Conservation (phyloP, 2,329 filamentous ascomycete species). For the Septoria petroselini region DNA sequence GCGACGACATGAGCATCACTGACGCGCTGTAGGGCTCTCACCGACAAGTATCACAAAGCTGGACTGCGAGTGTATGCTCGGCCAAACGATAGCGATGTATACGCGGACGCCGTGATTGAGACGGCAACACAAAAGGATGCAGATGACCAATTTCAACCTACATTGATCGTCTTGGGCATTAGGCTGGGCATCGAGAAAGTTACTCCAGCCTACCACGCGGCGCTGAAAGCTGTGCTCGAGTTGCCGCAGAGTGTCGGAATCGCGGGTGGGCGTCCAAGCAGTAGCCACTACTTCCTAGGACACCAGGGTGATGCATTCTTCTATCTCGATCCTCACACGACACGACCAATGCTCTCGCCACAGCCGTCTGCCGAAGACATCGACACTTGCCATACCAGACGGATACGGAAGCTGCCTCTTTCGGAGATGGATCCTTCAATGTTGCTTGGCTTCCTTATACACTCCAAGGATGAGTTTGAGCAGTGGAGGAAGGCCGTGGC, state of each 20-base stretch:
- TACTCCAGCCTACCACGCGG: slow-evolving; percentile 91
- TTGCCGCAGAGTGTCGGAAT: slow-evolving; percentile 94
- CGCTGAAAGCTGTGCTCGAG: slow-evolving; percentile 78
- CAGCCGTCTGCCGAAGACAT: slow-evolving; percentile 65
- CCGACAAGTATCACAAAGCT: slow-evolving; percentile 60
- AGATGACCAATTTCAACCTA: slow-evolving; percentile 69
- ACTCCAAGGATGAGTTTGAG: slow-evolving; percentile 75
- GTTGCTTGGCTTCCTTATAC: slow-evolving; percentile 89
- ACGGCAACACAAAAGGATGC: slow-evolving; percentile 62
- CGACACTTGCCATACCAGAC: slow-evolving; percentile 79
- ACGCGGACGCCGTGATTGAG: slow-evolving; percentile 81
- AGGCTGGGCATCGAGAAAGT: slow-evolving; percentile 90
- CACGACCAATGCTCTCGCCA: slow-evolving; percentile 67
- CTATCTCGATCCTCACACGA: slow-evolving; percentile 91
- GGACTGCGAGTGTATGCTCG: slow-evolving; percentile 81
- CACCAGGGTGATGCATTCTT: slow-evolving; percentile 77
- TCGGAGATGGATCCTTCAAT: slow-evolving; percentile 97
- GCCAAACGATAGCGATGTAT: slow-evolving; percentile 85
- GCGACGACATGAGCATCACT: slow-evolving; percentile 1
- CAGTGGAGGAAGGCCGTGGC: slow-evolving; percentile 64
- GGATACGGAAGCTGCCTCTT: slow-evolving; percentile 76
- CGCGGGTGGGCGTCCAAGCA: slow-evolving; percentile 88
- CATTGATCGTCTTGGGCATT: slow-evolving; percentile 82
- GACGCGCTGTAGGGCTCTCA: slow-evolving; percentile 62
- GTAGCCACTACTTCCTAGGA: slow-evolving; percentile 75